A percentile compares a stretch with the other conserved stretches of the same genome.
Evolutionary conservation across 768 basidiomycete species (phyloP).

Genomic region (Filobasidium wieringae): DNA sequence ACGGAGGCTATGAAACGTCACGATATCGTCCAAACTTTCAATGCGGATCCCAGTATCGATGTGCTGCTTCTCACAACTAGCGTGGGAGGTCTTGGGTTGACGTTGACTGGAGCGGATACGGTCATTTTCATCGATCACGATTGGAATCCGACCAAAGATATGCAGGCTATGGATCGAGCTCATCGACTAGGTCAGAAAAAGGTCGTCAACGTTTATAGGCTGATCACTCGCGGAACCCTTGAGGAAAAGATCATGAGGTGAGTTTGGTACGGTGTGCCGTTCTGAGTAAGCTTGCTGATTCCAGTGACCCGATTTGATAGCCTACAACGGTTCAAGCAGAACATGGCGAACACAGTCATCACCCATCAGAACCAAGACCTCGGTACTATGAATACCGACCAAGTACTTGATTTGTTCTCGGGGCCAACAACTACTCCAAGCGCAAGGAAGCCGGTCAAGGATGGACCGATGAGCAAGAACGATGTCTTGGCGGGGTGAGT

Average conservation of each 20-base stretch:
- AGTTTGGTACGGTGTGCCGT: constrained; percentile 26
- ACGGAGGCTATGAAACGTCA: constrained; percentile 91
- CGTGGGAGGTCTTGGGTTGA: constrained; percentile 90
- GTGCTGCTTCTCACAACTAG: constrained; percentile 90
- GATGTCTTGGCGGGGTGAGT: constrained; percentile 62
- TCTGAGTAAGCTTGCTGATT: not conserved
- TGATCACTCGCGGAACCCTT: constrained; percentile 90
- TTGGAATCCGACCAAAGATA: constrained; percentile 99
- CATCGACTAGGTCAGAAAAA: constrained; percentile 98
- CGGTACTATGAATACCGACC: constrained; percentile 90
- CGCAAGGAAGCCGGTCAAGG: constrained; percentile 30
- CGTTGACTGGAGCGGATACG: constrained; percentile 93
- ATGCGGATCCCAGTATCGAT: constrained; percentile 92
- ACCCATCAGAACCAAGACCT: constrained; percentile 94
- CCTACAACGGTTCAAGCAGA: constrained; percentile 94
- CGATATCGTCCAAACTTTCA: constrained; percentile 95
- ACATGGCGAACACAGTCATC: constrained; percentile 91
- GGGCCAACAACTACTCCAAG: constrained; percentile 35
- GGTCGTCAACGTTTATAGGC: constrained; percentile 94
- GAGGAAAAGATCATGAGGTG: constrained; percentile 99
- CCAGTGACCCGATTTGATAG: constrained; percentile 41
- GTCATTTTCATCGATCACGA: constrained; percentile 99
- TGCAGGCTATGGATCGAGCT: constrained; percentile 98
- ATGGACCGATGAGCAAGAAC: constrained; percentile 59
- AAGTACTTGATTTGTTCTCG: constrained; percentile 84